Conservation (phyloP, 805 yeast species). For the Candida succiphila region DNA sequence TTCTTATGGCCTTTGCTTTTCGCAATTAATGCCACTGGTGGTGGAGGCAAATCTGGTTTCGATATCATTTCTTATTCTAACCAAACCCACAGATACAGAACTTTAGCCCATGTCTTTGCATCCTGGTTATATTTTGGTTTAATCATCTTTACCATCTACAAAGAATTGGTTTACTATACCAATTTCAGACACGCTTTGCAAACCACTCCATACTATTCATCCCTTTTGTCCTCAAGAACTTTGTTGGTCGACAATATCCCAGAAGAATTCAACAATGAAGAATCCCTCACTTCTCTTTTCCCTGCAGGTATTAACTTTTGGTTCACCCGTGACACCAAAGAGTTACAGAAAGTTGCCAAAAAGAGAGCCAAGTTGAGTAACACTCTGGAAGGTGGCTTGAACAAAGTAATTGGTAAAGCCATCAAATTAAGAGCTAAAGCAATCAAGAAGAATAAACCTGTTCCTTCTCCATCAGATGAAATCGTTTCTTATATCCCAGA, state of each 20-base stretch:
- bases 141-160: slow-evolving; percentile 57
- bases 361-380: slow-evolving; percentile 53
- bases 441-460: slow-evolving; percentile 44
- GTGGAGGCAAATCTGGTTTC: slow-evolving; percentile 45
- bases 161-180: slow-evolving; percentile 63
- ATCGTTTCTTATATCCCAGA: slow-evolving; percentile 51
- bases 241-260: slow-evolving; percentile 65
- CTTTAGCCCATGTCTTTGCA: slow-evolving; percentile 64
- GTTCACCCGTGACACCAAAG: slow-evolving; percentile 54
- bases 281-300: slow-evolving; percentile 46
- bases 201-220: slow-evolving; percentile 64
- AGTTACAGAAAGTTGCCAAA: slow-evolving; percentile 44
- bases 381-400: slow-evolving; percentile 60
- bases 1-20: slow-evolving; percentile 60
- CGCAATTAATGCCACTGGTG: slow-evolving; percentile 69
- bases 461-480: slow-evolving; percentile 48
- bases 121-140: slow-evolving; percentile 68
- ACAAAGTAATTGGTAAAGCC: slow-evolving; percentile 49
- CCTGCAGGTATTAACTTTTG: slow-evolving; percentile 51
- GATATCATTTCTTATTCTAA: slow-evolving; percentile 57
- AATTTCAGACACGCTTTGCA: slow-evolving; percentile 67
- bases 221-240: slow-evolving; percentile 61
- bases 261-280: slow-evolving; percentile 31
- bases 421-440: slow-evolving; percentile 45
- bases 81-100: slow-evolving; percentile 51